Percentiles rank a stretch among this genome's conserved stretches.
Conservation (phyloP, 306 rosid genomes). For the Fragaria ananassa region DNA sequence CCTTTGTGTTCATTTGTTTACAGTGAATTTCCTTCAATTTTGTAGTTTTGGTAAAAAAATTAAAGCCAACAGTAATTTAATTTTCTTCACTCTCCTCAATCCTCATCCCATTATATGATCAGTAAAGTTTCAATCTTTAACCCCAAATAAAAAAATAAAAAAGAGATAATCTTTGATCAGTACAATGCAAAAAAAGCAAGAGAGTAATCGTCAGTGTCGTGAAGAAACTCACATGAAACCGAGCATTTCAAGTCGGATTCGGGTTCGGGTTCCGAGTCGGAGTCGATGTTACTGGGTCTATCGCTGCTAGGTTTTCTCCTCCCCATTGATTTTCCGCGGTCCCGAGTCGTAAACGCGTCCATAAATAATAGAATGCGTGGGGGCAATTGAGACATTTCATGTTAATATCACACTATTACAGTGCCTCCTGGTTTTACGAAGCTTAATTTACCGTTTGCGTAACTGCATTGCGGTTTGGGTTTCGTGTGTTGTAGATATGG, state of each 20-base stretch:
- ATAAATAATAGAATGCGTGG: too few species aligned
- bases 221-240: background rate
- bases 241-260: background rate
- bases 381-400: too few species aligned
- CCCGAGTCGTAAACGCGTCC: too few species aligned
- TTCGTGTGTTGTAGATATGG: conserved; percentile 53
- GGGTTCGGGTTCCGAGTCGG: background rate
- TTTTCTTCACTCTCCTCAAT: background rate
- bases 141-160: background rate
- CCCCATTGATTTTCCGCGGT: background rate
- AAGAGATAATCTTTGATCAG: background rate
- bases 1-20: background rate
- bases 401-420: too few species aligned
- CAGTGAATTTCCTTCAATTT: background rate
- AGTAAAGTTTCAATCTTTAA: background rate
- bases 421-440: too few species aligned
- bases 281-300: background rate
- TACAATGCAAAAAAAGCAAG: too few species aligned
- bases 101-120: background rate
- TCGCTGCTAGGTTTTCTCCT: conserved; percentile 1
- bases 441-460: too few species aligned
- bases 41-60: too few species aligned
- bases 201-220: too few species aligned
- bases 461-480: background rate
- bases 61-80: background rate